Evolutionary conservation across 1,139 yeast genomes (phyloP), one percentile per base, ranked within the genome.

Genomic region (Hyphopichia pseudoburtonii): DNA sequence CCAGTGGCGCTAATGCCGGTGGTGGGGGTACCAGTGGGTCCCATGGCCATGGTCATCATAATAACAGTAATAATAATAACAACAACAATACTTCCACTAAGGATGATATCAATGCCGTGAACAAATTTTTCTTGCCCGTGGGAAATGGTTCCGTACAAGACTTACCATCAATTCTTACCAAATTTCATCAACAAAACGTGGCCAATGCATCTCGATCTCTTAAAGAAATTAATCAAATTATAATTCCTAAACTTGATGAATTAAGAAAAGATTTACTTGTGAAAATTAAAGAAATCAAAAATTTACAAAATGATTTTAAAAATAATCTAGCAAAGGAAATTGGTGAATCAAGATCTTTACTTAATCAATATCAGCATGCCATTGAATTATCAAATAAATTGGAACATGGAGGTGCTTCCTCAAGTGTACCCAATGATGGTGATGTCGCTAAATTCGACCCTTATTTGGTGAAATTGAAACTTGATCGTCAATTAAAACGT

Each of bases 81-180:
- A 38, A 45, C 30, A 36, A 46, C 33, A 44, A 48, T 26, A 35
- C 44, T 30, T 38, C 44, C 32, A 45, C 49, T 28, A 60, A 60
- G 29, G 70, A 62, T 9, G 72, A 64, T 30, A 46, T 62, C 17
- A 52, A 48, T 33, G 65, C 62, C 32, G 71, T 78, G 34, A 70
- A 70, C 41, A 63, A 65, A 47, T 78, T 73, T 62, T 84, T 82
- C 48, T 60, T 86, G 36, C 90, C 95, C 1, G 67, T 76, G 28
- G 96, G 96, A 12, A 80, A 79, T 52, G 92, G 90, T 3, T 85
- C 95, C 4, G 74, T 89, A 38, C 88, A 84, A 51, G 96, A 88
- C 58, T 66, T 89, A 30, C 95, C 96, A 2, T 76, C 80, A 5
- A 67, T 82, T n/a, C 65, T 89, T 45, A 75, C 81, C 42, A 81